Percentiles rank a stretch among this genome's conserved stretches.
Conservation (phyloP, 495 filamentous ascomycete genomes). For the Annulohypoxylon maeteangense region DNA sequence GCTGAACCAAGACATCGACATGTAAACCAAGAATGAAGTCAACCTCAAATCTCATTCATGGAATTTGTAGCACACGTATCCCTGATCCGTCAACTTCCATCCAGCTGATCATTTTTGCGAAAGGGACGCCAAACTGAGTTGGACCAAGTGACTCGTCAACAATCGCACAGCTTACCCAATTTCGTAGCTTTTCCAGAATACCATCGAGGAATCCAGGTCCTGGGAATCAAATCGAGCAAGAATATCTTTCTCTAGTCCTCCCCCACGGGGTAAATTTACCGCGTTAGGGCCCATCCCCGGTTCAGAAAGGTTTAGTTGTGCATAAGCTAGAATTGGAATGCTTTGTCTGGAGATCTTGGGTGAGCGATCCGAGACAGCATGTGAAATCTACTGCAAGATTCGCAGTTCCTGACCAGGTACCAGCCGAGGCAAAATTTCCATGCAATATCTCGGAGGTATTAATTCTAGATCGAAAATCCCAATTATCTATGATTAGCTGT, state of each 20-base stretch:
- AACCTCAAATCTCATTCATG: background rate
- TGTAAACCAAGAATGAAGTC: background rate
- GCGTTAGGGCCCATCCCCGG: constrained; percentile 18
- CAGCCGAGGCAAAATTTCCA: constrained; percentile 26
- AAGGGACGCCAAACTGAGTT: background rate
- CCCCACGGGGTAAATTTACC: constrained; percentile 29
- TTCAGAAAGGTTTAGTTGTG: constrained; percentile 22
- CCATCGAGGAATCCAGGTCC: constrained; percentile 12
- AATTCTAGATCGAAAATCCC: constrained; percentile 1
- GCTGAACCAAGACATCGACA: constrained; percentile 4
- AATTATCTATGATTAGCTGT: constrained; percentile 19
- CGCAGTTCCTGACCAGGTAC: constrained; percentile 25
- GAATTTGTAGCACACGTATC: background rate
- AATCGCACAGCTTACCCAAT: constrained; percentile 20
- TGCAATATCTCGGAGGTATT: constrained; percentile 26
- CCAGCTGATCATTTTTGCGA: constrained; percentile 21
- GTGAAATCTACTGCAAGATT: constrained; percentile 29
- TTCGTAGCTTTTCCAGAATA: constrained; percentile 24
- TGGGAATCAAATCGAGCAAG: constrained; percentile 18
- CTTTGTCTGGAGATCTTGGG: constrained; percentile 10
- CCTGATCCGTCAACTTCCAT: background rate
- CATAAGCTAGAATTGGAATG: constrained; percentile 32
- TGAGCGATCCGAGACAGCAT: constrained; percentile 9
- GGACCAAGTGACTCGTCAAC: constrained; percentile 4
- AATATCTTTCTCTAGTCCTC: constrained; percentile 11